Evolutionary conservation across 2,329 filamentous ascomycete species (phyloP).

Genomic region (Ascocoryne sarcoides): DNA sequence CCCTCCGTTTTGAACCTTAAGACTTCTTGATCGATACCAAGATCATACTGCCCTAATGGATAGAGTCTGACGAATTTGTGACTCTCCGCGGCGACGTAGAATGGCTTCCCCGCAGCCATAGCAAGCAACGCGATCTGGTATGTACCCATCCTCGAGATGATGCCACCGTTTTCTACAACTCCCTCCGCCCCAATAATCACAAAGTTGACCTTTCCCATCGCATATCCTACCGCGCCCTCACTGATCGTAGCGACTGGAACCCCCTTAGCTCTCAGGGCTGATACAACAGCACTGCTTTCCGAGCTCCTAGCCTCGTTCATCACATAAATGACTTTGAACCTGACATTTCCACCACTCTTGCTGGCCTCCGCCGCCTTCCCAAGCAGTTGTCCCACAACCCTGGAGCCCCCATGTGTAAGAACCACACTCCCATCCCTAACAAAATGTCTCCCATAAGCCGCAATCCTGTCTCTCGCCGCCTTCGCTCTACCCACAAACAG

Average conservation of each 20-base stretch:
- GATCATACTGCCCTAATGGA: constrained; percentile 70
- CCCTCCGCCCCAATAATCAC: constrained; percentile 68
- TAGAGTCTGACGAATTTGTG: constrained; percentile 94
- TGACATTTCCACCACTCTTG: constrained; percentile 43
- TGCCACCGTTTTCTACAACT: constrained; percentile 87
- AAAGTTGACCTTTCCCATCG: constrained; percentile 63
- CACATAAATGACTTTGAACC: constrained; percentile 80
- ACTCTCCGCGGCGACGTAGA: constrained; percentile 89
- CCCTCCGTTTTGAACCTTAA: constrained; percentile 61
- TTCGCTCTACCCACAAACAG: constrained; percentile 84
- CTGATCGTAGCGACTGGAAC: constrained; percentile 78
- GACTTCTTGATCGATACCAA: constrained; percentile 71
- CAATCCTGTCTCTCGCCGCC: constrained; percentile 75
- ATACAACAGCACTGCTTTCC: constrained; percentile 65
- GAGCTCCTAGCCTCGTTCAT: constrained; percentile 44
- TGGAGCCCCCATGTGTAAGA: constrained; percentile 82
- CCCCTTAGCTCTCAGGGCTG: constrained; percentile 59
- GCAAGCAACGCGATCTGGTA: constrained; percentile 82
- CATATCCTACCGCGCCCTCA: constrained; percentile 68
- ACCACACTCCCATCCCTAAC: constrained; percentile 71
- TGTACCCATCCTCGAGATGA: constrained; percentile 78
- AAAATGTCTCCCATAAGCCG: constrained; percentile 67
- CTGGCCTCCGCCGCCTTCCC: constrained; percentile 61
- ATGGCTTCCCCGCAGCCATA: constrained; percentile 55
- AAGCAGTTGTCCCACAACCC: constrained; percentile 74